Percentiles rank a stretch among this genome's conserved stretches.
phyloP scores from a whole-genome alignment of 768 basidiomycete species.

The Cubamyces lactineus region DNA sequence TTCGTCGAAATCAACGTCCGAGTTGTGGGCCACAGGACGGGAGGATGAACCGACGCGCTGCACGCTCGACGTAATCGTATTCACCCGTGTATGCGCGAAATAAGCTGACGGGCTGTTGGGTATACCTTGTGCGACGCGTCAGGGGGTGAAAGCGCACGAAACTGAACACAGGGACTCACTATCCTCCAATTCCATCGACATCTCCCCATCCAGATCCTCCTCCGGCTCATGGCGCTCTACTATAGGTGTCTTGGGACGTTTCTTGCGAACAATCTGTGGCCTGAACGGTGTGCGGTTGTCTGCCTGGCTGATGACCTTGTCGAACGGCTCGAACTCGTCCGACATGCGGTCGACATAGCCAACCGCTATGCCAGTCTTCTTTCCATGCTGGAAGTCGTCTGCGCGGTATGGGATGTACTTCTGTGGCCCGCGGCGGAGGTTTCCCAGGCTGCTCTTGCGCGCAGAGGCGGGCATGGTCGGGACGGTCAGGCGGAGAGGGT shows the following conservation, averaged over 20 bases:
- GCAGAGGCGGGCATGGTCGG: slow-evolving; percentile 35
- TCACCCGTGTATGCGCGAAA: slow-evolving; percentile 33
- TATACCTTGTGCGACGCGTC: slow-evolving; percentile 24
- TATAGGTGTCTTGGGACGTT: slow-evolving; percentile 38
- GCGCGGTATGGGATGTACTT: slow-evolving; percentile 81
- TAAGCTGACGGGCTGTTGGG: slow-evolving; percentile 37
- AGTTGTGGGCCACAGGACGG: slow-evolving; percentile 32
- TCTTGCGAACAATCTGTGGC: slow-evolving; percentile 48
- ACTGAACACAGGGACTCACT: slow-evolving; percentile 46
- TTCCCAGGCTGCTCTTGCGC: slow-evolving; percentile 46
- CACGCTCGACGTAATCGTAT: slow-evolving; percentile 35
- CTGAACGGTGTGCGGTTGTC: slow-evolving; percentile 67
- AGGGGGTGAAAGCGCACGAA: neutral
- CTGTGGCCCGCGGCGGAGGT: slow-evolving; percentile 56
- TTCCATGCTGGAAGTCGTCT: slow-evolving; percentile 76
- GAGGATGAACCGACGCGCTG: slow-evolving; percentile 38
- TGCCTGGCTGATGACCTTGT: slow-evolving; percentile 69
- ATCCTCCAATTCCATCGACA: slow-evolving; percentile 78
- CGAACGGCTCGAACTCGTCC: slow-evolving; percentile 84
- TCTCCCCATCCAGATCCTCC: slow-evolving; percentile 61
- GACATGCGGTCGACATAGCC: slow-evolving; percentile 70
- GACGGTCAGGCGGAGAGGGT: neutral
- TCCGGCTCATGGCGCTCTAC: slow-evolving; percentile 30
- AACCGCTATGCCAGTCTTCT: slow-evolving; percentile 77
- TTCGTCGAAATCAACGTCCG: slow-evolving; percentile 41